phyloP scores from a whole-genome alignment of 2,329 filamentous ascomycete genomes.

The Hypomyces rosellus region DNA sequence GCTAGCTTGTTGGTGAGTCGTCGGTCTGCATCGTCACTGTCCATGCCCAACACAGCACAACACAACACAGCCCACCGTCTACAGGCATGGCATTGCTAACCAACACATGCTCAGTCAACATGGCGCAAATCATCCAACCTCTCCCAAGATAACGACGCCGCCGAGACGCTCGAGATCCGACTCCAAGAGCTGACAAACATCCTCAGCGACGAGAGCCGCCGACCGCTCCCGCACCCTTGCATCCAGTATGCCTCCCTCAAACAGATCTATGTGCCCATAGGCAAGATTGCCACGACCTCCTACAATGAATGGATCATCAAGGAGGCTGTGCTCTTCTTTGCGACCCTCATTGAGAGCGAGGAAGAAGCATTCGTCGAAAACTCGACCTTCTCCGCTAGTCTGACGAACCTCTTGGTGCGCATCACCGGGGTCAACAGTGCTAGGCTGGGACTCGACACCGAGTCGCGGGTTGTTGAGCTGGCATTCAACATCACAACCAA shows the following conservation, averaged over 20 bases:
- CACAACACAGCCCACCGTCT: background rate
- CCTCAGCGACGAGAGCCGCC: conserved; percentile 81
- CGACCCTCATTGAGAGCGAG: conserved; percentile 89
- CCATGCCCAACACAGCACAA: background rate
- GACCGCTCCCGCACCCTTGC: conserved; percentile 85
- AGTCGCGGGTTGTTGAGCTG: conserved; percentile 84
- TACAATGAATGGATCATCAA: conserved; percentile 81
- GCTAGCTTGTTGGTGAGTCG: conserved; percentile 51
- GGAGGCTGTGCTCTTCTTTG: conserved; percentile 80
- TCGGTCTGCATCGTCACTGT: background rate
- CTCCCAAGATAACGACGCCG: conserved; percentile 52
- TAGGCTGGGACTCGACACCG: conserved; percentile 70
- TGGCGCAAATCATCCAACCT: conserved; percentile 59
- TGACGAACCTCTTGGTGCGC: conserved; percentile 79
- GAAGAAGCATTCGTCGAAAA: conserved; percentile 92
- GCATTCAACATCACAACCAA: conserved; percentile 96
- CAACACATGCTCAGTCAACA: conserved; percentile 33
- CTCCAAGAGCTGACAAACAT: conserved; percentile 62
- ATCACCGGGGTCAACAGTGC: conserved; percentile 70
- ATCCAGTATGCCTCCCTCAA: conserved; percentile 79
- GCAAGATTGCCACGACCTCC: conserved; percentile 79
- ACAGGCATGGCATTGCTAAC: no score
- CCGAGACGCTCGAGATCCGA: conserved; percentile 55
- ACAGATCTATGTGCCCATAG: conserved; percentile 83
- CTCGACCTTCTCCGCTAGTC: conserved; percentile 72